Evolutionary conservation across 2,329 filamentous ascomycete species (phyloP), one percentile per base, ranked within the genome.

Genomic region (Phialocephala sp.): DNA sequence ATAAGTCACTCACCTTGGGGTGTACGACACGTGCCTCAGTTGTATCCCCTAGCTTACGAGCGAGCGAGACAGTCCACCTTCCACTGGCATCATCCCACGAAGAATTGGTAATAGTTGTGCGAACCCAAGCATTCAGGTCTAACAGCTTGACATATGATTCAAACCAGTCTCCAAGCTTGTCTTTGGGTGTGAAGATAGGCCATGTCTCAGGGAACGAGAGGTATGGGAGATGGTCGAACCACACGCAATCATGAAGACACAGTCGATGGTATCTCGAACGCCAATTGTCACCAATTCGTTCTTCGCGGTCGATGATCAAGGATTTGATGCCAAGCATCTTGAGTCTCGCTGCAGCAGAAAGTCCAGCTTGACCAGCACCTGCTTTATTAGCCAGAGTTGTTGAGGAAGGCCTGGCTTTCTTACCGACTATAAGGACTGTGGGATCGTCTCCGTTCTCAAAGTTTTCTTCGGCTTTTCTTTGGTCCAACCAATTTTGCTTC

Each of bases 171-270:
- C 82, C 89, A 0, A 91, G 79, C 72, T 91, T 91, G 75, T 91
- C 89, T 73, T 91, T 91, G 6, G 89, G 88, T 0, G 88, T 90
- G 75, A 90, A 91, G n/a, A 89, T 78, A 2, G 89, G 89, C 89
- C 89, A 91, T 58, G 60, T 57, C 81, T 80, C 73, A 0, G 89
- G 89, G 72, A 91, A 92, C 0, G 80, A 78, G 3, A 92, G 69
- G 73, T 90, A 91, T 0, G 89, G 87, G 77, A 90, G 78, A 72
- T 87, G 84, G 66, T 85, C 83, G 66, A 81, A 85, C 80, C 71
- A 73, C 0, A 91, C 86, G 0, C 89, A 87, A 71, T 91, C 89
- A 70, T 92, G 89, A 0, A 90, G 83, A 0, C 91, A 88, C 0
- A 91, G 82, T 4, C 43, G 43, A 66, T 89, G 85, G 68, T 86